Evolutionary conservation across 2,329 filamentous ascomycete species (phyloP).

Genomic region (Xylaria sp.): DNA sequence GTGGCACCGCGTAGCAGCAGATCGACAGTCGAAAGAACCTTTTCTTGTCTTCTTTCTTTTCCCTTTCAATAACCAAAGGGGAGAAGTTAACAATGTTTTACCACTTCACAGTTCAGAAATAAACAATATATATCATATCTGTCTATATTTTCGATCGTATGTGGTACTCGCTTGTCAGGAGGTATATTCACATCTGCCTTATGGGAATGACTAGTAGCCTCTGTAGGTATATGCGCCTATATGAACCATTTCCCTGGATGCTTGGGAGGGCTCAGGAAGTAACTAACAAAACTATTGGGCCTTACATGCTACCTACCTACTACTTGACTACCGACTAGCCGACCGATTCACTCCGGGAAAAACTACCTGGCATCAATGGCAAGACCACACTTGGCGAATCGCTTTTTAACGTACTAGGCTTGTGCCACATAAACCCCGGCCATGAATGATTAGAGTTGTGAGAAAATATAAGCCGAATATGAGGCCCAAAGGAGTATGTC

Average conservation of each 20-base stretch:
- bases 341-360: too few species aligned
- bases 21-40: neutral
- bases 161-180: neutral
- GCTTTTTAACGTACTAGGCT: neutral
- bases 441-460: neutral
- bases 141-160: neutral
- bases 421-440: neutral
- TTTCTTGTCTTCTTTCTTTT: neutral
- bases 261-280: too few species aligned
- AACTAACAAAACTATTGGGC: too few species aligned
- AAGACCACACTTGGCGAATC: slow-evolving; percentile 5
- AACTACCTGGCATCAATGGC: too few species aligned
- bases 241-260: too few species aligned
- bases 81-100: neutral
- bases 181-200: too few species aligned
- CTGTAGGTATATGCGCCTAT: too few species aligned
- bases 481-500: neutral
- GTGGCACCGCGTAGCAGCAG: neutral
- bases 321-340: too few species aligned
- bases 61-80: neutral
- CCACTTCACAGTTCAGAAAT: too few species aligned
- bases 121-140: neutral
- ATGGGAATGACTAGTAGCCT: too few species aligned
- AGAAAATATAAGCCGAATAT: slow-evolving; percentile 5
- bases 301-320: too few species aligned